Base-by-base conservation (phyloP, 2,329 filamentous ascomycete genomes). In the Lojkania enalia region DNA sequence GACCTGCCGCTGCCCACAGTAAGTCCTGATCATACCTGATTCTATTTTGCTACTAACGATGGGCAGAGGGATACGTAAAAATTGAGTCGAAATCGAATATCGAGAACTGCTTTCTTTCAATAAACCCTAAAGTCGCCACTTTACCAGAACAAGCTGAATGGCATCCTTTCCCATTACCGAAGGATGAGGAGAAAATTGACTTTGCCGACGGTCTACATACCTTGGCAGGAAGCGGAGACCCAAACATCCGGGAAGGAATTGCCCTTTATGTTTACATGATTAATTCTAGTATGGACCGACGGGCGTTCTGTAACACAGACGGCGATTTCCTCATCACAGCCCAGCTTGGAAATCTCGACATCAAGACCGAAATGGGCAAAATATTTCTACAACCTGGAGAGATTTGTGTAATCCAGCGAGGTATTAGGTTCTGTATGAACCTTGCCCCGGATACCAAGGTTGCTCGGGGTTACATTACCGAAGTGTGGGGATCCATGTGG, bases 91-190 rank as follows among this genome's bases (percentile, higher is more conserved):
- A 67, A 40, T 66, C 67, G 13, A 57, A 71, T 44, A 66, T 69
- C 16, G 54, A 69, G 44, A 69, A 69, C 40, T 74, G 68, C 54
- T 80, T 79, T 55, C 63, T 75, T 3, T 77, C 76, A 4, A 72
- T 77, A 30, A 72, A 71, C 36, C 69, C 72, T 35, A 65, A 67
- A 23, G 74, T 79, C 4, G 69, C 73, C n/a, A 65, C 76, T 9
- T 74, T 76, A 35, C 70, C 75, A 7, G 76, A 78, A 49, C 75
- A 78, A 60, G 70, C 78, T 29, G 77, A 73, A 71, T 64, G 75
- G 75, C 48, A 69, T 55, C 46, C 76, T 2, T 75, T 79, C 35
- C 57, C 64, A 5, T 51, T 70, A 2, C 67, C 66, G 1, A 58
- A 59, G 20, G 63, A 63, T 6, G 59, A 64, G 18, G 65, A 70